Evolutionary conservation across 2,329 filamentous ascomycete genomes (phyloP), one percentile per base, ranked within the genome.

Genomic region (Scopulariopsis brevicaulis): DNA sequence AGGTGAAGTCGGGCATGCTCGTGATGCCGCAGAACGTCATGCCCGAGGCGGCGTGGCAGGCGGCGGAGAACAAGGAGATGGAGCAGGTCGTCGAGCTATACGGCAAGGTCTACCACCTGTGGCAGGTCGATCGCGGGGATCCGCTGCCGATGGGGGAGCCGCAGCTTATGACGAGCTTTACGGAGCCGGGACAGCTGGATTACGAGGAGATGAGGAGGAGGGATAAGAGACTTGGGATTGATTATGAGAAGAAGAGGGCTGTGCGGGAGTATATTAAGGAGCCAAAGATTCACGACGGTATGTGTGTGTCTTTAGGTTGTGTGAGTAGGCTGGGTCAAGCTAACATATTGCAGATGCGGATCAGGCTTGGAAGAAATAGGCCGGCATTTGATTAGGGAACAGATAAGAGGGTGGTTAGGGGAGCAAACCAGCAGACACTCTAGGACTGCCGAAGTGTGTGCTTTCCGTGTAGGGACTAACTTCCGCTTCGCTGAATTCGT

Each of bases 101-200:
- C 66, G 90, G 90, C 11, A 96, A 96, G 68, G 83, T 86, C 1
- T 94, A 87, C 69, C 90, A 96, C 68, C 76, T 94, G 50, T 96
- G 91, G 90, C 89, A 95, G 77, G 82, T 86, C 18, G 90, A 95
- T 71, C 75, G 81, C 6, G 89, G 89, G 0, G 83, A 93, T 65
- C 66, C 67, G 60, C 60, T 82, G 34, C 79, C 79, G 0, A 63
- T 82, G 3, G 80, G 79, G 0, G 71, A 74, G 62, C 79, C 80
- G 10, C 73, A 77, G 64, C 68, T 82, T 7, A 82, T 82, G 79
- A 79, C 74, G 12, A 80, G 77, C 64, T 78, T 75, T 60, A 79
- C 76, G 3, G 70, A 66, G 1, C 70, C 74, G n/a, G 73, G 72
- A 0, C 78, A 82, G 64, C 66, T 81, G 34, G 74, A 76, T 40